Conservation (phyloP, 2,329 filamentous ascomycete genomes). For the Cryphonectria nitschkei region DNA sequence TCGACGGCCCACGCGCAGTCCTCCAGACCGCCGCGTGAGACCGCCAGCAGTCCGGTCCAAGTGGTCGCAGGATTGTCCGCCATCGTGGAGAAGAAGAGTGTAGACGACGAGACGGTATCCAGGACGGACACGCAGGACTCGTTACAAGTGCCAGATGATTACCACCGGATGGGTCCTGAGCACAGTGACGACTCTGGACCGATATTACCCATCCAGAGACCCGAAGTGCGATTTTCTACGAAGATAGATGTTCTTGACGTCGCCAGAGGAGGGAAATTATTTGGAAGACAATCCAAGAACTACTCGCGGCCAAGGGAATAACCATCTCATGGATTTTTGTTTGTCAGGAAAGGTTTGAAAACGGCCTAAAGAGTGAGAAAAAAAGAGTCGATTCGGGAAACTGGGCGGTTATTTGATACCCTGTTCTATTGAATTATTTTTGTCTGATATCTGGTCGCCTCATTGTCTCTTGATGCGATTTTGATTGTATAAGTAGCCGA, state of each 20-base stretch:
- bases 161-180: conserved; percentile 17
- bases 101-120: background rate
- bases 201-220: conserved; percentile 26
- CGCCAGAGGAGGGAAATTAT: background rate
- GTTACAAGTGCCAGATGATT: conserved; percentile 12
- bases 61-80: conserved; percentile 4
- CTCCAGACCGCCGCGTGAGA: background rate
- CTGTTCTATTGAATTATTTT: background rate
- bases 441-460: background rate
- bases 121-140: conserved; percentile 23
- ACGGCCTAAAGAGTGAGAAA: background rate
- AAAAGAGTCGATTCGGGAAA: background rate
- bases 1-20: background rate
- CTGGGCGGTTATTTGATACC: conserved; percentile 2
- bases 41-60: background rate
- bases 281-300: background rate
- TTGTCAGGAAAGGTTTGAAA: background rate
- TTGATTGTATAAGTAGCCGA: background rate
- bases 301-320: conserved; percentile 6
- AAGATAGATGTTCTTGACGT: conserved; percentile 6
- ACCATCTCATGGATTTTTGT: background rate
- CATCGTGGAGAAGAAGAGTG: conserved; percentile 20
- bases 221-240: conserved; percentile 18
- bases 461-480: background rate
- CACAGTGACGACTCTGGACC: conserved; percentile 28